Percentiles rank a stretch among this genome's conserved stretches.
Evolutionary conservation across 345 rosid genomes (phyloP).

Genomic region (Draba incana): DNA sequence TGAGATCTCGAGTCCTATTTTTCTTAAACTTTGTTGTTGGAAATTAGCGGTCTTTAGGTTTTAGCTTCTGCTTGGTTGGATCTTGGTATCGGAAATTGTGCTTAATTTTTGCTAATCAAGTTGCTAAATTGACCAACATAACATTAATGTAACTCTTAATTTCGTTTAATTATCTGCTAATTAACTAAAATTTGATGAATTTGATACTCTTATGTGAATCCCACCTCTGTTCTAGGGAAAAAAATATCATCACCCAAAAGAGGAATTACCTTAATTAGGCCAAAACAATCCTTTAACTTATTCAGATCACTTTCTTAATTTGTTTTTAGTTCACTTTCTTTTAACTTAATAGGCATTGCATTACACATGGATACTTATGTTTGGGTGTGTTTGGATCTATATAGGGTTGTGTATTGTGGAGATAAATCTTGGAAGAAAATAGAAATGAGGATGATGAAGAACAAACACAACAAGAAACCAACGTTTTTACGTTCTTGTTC

Average conservation of each 20-base stretch:
- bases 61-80: conserved; percentile 24
- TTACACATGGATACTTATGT: background rate
- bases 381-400: conserved; percentile 6
- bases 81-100: conserved; percentile 15
- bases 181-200: conserved; percentile 5
- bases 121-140: background rate
- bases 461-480: conserved; percentile 77
- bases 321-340: background rate
- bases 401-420: conserved; percentile 37
- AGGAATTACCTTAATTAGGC: conserved; percentile 16
- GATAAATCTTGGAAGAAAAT: conserved; percentile 45
- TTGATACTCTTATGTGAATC: conserved; percentile 8
- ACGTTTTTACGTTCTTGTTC: conserved; percentile 56
- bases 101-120: conserved; percentile 6
- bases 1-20: conserved; percentile 30
- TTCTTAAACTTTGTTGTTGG: background rate
- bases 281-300: background rate
- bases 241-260: conserved; percentile 3
- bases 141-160: conserved; percentile 12
- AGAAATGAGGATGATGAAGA: conserved; percentile 57
- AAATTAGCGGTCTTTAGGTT: conserved; percentile 16
- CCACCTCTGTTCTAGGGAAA: conserved; percentile 21
- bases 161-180: background rate
- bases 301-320: conserved; percentile 15
- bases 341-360: background rate